Percentiles rank a stretch among this genome's conserved stretches.
These are phyloP conservation scores for Monoraphidium neglectum DNA, from an alignment of 139 green algal species.

Conservation along the genomic window DNA sequence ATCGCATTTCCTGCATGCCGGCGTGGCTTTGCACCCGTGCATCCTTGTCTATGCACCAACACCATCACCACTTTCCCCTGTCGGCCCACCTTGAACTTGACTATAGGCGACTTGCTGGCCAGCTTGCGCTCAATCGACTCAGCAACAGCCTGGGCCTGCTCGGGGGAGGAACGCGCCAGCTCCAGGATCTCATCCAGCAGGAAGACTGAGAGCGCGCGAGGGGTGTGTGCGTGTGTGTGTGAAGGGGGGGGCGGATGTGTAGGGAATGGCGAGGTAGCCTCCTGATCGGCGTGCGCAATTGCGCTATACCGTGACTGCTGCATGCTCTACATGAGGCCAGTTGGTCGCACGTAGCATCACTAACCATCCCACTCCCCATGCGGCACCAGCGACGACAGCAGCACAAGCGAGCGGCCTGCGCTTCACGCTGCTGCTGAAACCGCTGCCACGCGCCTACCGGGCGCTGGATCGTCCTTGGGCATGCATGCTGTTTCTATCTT, in stretches of 20 bases:
- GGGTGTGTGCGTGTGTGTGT: not conserved
- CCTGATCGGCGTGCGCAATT: too few relatives aligned
- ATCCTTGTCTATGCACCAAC: not conserved
- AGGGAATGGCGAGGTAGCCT: not conserved
- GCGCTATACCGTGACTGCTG: too few relatives aligned
- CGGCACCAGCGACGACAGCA: too few relatives aligned
- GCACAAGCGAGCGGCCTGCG: not conserved
- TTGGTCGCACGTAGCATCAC: too few relatives aligned
- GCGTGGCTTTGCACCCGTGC: not conserved
- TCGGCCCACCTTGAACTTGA: constrained; percentile 76
- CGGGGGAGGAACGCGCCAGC: constrained; percentile 35
- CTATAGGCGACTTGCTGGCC: constrained; percentile 50
- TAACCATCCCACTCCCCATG: too few relatives aligned
- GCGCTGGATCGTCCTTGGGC: constrained; percentile 41
- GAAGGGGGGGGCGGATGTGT: too few relatives aligned
- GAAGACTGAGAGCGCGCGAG: constrained; percentile 62
- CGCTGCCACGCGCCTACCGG: constrained; percentile 9
- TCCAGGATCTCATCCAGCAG: constrained; percentile 77
- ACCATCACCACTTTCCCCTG: not conserved
- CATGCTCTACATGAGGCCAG: too few relatives aligned
- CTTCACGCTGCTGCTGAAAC: not conserved
- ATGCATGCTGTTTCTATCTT: constrained; percentile 63
- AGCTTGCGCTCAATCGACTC: constrained; percentile 62
- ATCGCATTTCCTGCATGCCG: not conserved
- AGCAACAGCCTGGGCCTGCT: constrained; percentile 45